Conservation (phyloP, 2,329 filamentous ascomycete species). For the Stachybotrys elegans region DNA sequence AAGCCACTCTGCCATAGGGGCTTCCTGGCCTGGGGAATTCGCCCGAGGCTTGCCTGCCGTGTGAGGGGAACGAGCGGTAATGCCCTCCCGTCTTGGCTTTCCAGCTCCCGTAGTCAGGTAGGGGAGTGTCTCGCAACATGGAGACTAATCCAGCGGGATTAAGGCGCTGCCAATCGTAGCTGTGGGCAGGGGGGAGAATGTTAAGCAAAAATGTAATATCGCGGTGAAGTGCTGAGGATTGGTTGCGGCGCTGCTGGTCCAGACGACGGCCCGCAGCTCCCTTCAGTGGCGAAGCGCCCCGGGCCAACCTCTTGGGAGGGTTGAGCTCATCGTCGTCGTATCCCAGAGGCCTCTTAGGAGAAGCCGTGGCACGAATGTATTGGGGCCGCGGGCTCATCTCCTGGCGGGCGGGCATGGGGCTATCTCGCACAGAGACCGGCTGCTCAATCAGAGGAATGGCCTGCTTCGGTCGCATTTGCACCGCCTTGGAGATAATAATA, state of each 20-base stretch:
- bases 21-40: constrained; percentile 43
- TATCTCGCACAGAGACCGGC: constrained; percentile 38
- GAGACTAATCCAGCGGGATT: constrained; percentile 66
- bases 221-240: constrained; percentile 65
- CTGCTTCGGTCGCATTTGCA: constrained; percentile 67
- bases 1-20: constrained; percentile 40
- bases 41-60: constrained; percentile 35
- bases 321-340: constrained; percentile 67
- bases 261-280: constrained; percentile 80
- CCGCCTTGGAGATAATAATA: constrained; percentile 74
- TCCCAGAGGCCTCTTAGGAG: constrained; percentile 58
- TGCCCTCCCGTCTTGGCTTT: constrained; percentile 38
- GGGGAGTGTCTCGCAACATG: constrained; percentile 62
- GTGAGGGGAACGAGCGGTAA: constrained; percentile 24
- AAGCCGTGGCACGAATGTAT: constrained; percentile 42
- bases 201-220: constrained; percentile 61
- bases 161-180: constrained; percentile 68
- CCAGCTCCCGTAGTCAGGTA: constrained; percentile 58
- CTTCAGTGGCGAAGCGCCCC: constrained; percentile 91
- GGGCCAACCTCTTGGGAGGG: constrained; percentile 78
- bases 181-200: constrained; percentile 67
- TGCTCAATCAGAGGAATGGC: constrained; percentile 52
- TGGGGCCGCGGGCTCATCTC: constrained; percentile 44
- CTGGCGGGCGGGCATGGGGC: constrained; percentile 30
- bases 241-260: constrained; percentile 67